Percentiles rank a stretch among this genome's conserved stretches.
Conservation (phyloP, 148 eudicot species). For the Pouteria glomerata region DNA sequence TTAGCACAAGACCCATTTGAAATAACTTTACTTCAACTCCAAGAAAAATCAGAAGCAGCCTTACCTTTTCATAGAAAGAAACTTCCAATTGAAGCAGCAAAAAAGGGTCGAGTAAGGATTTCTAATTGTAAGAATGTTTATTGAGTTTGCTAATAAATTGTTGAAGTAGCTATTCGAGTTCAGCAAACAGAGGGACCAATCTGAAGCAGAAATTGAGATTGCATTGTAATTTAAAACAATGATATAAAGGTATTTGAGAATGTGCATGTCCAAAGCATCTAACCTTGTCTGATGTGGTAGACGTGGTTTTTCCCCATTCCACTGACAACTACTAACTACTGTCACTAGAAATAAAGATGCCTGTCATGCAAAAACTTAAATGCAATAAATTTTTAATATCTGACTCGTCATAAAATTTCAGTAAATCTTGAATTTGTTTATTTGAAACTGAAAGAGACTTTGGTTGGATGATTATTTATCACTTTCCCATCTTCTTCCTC, state of each 20-base stretch:
- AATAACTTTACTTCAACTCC: neutral
- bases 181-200: neutral
- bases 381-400: neutral
- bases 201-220: neutral
- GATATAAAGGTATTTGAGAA: neutral
- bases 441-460: neutral
- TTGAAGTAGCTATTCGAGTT: neutral
- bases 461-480: neutral
- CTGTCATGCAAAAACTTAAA: conserved; percentile 2
- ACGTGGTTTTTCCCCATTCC: neutral
- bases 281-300: neutral
- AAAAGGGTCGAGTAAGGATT: neutral
- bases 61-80: too few relatives aligned
- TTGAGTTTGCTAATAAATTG: neutral
- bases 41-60: too few relatives aligned
- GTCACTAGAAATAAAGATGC: neutral
- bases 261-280: neutral
- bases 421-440: neutral
- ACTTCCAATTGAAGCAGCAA: neutral
- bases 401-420: neutral
- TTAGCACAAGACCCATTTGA: neutral
- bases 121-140: neutral
- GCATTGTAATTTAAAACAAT: neutral
- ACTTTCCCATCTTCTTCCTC: conserved; percentile 7
- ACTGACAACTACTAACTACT: too few relatives aligned